These are phyloP conservation scores for Lunularia cruciata DNA, from an alignment of 225 moss, liverwort and hornwort genomes.

Conservation along the genomic window DNA sequence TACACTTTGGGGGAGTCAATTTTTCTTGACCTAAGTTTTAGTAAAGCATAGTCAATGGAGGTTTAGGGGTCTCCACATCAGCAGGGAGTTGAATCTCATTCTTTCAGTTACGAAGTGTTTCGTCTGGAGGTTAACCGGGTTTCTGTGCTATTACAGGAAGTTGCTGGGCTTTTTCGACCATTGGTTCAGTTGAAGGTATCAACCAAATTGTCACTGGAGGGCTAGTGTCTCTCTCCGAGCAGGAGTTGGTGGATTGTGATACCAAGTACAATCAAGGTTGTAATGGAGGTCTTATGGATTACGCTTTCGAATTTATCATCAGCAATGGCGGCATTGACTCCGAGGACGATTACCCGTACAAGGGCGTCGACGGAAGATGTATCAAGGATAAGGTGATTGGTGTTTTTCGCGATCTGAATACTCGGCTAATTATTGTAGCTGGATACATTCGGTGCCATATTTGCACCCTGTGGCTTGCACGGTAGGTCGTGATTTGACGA, in stretches of 20 bases:
- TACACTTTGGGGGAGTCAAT: no score
- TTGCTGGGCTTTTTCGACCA: constrained; percentile 88
- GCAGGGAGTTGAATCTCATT: no score
- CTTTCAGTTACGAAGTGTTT: no score
- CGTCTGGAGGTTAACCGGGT: no score
- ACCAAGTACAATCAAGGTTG: constrained; percentile 64
- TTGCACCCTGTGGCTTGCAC: not conserved
- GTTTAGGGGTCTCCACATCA: no score
- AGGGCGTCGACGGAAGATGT: constrained; percentile 53
- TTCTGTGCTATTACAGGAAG: no score
- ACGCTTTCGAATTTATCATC: constrained; percentile 77
- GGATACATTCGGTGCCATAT: not conserved
- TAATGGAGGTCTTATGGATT: constrained; percentile 81
- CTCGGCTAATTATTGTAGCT: not conserved
- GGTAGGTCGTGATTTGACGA: not conserved
- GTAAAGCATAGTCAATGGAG: no score
- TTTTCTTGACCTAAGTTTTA: no score
- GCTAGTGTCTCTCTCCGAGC: constrained; percentile 67
- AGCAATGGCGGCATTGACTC: constrained; percentile 72
- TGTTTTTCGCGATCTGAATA: not conserved
- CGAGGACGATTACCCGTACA: constrained; percentile 75
- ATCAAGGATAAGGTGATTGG: constrained; percentile 60
- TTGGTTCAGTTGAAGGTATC: constrained; percentile 75
- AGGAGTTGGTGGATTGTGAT: constrained; percentile 87
- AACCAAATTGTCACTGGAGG: constrained; percentile 65